phyloP scores from a whole-genome alignment of 805 yeast genomes.

The Cyberlindnera xishuangbannaensis region DNA sequence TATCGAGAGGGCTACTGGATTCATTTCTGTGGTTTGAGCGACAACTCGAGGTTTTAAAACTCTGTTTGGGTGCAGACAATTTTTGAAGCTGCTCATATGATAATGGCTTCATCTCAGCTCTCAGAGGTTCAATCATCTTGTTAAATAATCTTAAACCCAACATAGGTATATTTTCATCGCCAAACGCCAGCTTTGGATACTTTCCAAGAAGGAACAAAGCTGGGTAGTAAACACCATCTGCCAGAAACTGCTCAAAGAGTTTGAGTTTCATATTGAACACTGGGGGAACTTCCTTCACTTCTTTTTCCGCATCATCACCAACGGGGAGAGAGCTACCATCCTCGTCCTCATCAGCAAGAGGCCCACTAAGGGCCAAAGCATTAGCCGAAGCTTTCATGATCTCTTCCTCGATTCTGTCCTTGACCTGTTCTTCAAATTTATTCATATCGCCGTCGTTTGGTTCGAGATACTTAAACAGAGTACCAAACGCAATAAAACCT shows the following conservation, averaged over 20 bases:
- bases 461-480: constrained; percentile 48
- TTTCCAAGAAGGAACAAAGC: constrained; percentile 50
- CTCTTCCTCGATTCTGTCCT: constrained; percentile 45
- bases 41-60: background rate
- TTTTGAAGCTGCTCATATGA: constrained; percentile 6
- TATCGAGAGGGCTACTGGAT: too few species aligned
- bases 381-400: constrained; percentile 61
- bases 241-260: constrained; percentile 47
- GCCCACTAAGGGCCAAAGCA: constrained; percentile 86
- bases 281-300: background rate
- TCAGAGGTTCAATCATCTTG: constrained; percentile 44
- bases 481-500: constrained; percentile 59
- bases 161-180: constrained; percentile 43
- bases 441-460: constrained; percentile 48
- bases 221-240: constrained; percentile 59
- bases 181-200: constrained; percentile 54
- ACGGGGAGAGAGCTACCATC: constrained; percentile 20
- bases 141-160: constrained; percentile 46
- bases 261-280: constrained; percentile 33
- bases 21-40: too few species aligned
- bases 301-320: constrained; percentile 4
- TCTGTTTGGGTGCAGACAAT: constrained; percentile 12
- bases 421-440: constrained; percentile 38
- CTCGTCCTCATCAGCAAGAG: constrained; percentile 62
- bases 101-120: constrained; percentile 22